Base-by-base conservation (phyloP, 805 yeast genomes). In the Cyberlindnera euphorbiae region DNA sequence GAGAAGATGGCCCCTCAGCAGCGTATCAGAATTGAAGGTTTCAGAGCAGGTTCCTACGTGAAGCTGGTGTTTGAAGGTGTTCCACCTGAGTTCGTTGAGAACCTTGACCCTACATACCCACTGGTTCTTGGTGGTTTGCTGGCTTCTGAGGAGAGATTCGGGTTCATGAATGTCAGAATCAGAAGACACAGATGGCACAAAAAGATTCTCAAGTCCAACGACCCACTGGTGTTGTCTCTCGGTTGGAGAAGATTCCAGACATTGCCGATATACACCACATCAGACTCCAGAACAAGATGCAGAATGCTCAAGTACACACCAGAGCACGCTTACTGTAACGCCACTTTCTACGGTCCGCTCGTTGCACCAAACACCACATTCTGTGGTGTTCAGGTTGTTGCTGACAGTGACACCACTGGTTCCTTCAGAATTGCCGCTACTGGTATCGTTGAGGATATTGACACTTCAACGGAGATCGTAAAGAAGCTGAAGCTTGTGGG, bases 211-310 rank as follows among this genome's bases (percentile, higher is more conserved):
- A 93, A 93, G 62, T 77, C 97, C 8, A 94, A 87, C 56, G 99
- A 93, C 64, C 98, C 99, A 1, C 69, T 94, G 47, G 87, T 93
- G 36, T 59, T 93, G 32, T 90, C 97, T 0, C 64, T 93, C 28
- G 99, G 99, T 26, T 93, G 98, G 99, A 79, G 99, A 67, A 73
- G 99, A 60, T 94, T 93, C 67, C 99, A 93, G 63, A 89, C 98
- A 0, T 65, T 90, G 37, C 99, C 99, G 8, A 73, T 93, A 17
- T 93, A 89, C 59, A 89, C 98, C 4, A 93, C 98, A 0, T 79
- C 95, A 6, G 99, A 93, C 62, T 93, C 98, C 6, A 75, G 99
- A 64, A 93, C 99, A 11, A 77, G 99, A 69, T 90, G 89, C 55
- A 82, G 98, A 66, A 86, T 93, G 96, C 73, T 93, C 64, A 93